Evolutionary conservation across 2,329 filamentous ascomycete species (phyloP).

Genomic region (Allantophomopsis cytisporea): DNA sequence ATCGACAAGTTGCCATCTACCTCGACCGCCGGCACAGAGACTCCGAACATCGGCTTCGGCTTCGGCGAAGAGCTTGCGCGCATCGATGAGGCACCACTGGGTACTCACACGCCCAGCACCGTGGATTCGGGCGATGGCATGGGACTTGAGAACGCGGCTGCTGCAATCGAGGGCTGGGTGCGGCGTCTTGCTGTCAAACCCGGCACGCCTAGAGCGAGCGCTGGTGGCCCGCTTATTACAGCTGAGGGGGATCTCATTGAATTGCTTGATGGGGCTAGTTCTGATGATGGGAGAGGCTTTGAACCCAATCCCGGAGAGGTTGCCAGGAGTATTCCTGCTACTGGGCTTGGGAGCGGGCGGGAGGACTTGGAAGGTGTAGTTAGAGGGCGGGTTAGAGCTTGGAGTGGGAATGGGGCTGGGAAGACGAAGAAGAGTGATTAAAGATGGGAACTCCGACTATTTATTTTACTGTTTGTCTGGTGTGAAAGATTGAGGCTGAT

Average conservation of each 20-base stretch:
- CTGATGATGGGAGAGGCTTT: slow-evolving; percentile 33
- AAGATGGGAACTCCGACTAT: too few species aligned
- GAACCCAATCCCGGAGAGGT: slow-evolving; percentile 11
- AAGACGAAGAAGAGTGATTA: not conserved
- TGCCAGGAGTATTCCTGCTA: slow-evolving; percentile 5
- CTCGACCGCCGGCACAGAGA: slow-evolving; percentile 48
- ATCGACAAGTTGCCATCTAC: slow-evolving; percentile 55
- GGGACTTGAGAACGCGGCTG: slow-evolving; percentile 68
- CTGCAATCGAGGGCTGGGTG: slow-evolving; percentile 82
- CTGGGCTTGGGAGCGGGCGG: slow-evolving; percentile 9
- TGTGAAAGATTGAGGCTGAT: too few species aligned
- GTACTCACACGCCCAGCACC: slow-evolving; percentile 26
- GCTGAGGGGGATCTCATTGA: slow-evolving; percentile 56
- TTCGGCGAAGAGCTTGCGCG: slow-evolving; percentile 22
- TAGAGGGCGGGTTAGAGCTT: not conserved
- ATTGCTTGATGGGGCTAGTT: slow-evolving; percentile 45
- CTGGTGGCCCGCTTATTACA: slow-evolving; percentile 17
- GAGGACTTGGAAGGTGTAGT: not conserved
- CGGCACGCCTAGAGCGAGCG: slow-evolving; percentile 27
- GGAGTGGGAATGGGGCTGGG: not conserved
- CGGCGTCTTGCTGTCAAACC: slow-evolving; percentile 60
- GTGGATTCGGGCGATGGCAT: slow-evolving; percentile 23
- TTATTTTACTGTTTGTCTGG: too few species aligned
- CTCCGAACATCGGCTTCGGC: slow-evolving; percentile 35
- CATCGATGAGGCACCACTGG: slow-evolving; percentile 26